phyloP scores from a whole-genome alignment of 2,329 filamentous ascomycete species.

The Pseudogymnoascus sp. region DNA sequence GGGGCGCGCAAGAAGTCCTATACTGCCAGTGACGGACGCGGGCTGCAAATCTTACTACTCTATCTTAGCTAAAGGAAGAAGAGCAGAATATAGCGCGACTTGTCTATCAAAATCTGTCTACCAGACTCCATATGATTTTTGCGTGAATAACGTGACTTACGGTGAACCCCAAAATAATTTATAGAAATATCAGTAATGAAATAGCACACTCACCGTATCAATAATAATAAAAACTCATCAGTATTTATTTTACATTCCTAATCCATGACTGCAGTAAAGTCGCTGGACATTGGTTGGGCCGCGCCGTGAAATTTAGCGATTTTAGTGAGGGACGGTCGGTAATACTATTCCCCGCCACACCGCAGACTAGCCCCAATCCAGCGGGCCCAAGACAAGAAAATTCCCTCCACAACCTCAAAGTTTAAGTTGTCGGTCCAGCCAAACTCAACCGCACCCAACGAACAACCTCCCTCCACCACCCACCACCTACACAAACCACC shows the following conservation, averaged over 20 bases:
- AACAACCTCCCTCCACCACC: conserved; percentile 9
- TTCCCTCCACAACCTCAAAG: conserved; percentile 11
- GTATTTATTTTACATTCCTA: neutral
- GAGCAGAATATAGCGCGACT: conserved; percentile 7
- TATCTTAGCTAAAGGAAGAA: conserved; percentile 9
- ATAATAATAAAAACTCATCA: too few species aligned
- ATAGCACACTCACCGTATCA: neutral
- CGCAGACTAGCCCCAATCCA: conserved; percentile 12
- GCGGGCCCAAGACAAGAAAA: conserved; percentile 10
- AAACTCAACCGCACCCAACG: neutral
- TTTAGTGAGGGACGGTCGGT: neutral
- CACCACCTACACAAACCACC: conserved; percentile 7
- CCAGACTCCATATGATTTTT: neutral
- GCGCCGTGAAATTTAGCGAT: neutral
- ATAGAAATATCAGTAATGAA: neutral
- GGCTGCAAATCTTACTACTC: conserved; percentile 2
- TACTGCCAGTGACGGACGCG: conserved; percentile 5
- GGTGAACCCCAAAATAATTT: neutral
- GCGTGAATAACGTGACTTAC: neutral
- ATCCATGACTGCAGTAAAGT: neutral
- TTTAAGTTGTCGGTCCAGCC: neutral
- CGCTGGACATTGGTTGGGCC: neutral
- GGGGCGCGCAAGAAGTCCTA: neutral
- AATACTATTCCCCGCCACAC: conserved; percentile 2
- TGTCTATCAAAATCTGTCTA: conserved; percentile 7